phyloP scores from a whole-genome alignment of 2,329 filamentous ascomycete species.

The Fusarium pseudograminearum region DNA sequence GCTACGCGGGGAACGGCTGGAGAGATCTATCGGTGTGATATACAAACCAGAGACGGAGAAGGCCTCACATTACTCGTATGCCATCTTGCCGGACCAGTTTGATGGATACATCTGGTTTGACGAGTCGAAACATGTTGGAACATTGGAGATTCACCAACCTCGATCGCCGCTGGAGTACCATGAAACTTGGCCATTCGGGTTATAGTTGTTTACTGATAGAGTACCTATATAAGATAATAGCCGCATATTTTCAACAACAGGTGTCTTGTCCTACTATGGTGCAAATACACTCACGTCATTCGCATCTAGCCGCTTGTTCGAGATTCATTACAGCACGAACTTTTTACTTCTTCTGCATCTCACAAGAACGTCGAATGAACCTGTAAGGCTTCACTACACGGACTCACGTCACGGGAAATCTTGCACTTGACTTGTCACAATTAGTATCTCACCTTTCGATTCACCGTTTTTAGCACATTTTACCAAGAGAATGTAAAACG shows the following conservation, averaged over 20 bases:
- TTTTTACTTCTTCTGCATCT: neutral
- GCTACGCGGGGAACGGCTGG: slow-evolving; percentile 9
- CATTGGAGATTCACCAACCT: slow-evolving; percentile 32
- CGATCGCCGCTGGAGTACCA: slow-evolving; percentile 29
- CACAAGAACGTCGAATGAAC: neutral
- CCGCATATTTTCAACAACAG: neutral
- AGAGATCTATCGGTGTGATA: slow-evolving; percentile 35
- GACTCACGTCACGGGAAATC: neutral
- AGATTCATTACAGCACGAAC: neutral
- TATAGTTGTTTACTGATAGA: neutral
- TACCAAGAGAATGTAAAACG: neutral
- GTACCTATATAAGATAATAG: neutral
- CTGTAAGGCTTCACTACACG: neutral
- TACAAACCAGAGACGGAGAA: slow-evolving; percentile 30
- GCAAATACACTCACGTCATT: neutral
- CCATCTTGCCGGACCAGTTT: slow-evolving; percentile 28
- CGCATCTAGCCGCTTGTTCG: neutral
- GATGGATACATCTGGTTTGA: slow-evolving; percentile 38
- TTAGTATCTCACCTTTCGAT: slow-evolving; percentile 23
- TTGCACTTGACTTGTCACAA: neutral
- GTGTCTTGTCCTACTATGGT: neutral
- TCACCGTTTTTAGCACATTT: neutral
- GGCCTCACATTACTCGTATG: slow-evolving; percentile 34
- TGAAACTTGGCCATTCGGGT: slow-evolving; percentile 33
- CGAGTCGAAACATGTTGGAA: slow-evolving; percentile 27